These are phyloP conservation scores for Aureobasidium sp. DNA, from an alignment of 2,329 filamentous ascomycete genomes.

Conservation along the genomic window DNA sequence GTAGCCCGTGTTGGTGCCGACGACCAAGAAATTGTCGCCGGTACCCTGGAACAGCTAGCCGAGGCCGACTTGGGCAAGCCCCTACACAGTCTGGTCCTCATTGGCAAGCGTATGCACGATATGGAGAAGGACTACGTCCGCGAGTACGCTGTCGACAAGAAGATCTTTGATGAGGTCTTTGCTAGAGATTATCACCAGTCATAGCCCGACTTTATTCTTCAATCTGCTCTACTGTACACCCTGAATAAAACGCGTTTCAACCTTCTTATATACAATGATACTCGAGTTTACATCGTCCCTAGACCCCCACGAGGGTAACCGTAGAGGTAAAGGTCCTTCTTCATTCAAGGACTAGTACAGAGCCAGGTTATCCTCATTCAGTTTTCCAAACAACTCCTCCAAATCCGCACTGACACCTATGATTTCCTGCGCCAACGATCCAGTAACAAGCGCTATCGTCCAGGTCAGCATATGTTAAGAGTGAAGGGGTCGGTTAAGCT, in stretches of 20 bases:
- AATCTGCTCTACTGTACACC: not conserved
- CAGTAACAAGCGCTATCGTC: slow-evolving; percentile 52
- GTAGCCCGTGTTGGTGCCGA: slow-evolving; percentile 78
- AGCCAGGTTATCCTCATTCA: slow-evolving; percentile 54
- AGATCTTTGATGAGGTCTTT: slow-evolving; percentile 67
- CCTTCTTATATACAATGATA: not conserved
- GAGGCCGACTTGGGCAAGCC: slow-evolving; percentile 72
- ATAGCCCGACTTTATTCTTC: not conserved
- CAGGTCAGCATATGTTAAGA: not conserved
- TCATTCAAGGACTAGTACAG: slow-evolving; percentile 36
- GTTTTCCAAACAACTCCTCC: slow-evolving; percentile 51
- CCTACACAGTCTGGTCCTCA: slow-evolving; percentile 79
- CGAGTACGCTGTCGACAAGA: slow-evolving; percentile 74
- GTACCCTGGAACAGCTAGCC: slow-evolving; percentile 74
- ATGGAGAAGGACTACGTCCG: slow-evolving; percentile 82
- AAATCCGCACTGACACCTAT: slow-evolving; percentile 45
- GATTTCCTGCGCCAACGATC: slow-evolving; percentile 50
- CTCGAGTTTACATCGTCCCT: no score
- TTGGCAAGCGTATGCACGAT: slow-evolving; percentile 81
- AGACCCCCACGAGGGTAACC: no score
- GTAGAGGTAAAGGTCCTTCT: no score
- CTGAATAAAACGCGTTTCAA: not conserved
- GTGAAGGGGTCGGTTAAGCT: slow-evolving; percentile 20
- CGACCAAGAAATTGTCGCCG: slow-evolving; percentile 80
- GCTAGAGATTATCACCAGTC: slow-evolving; percentile 7